Percentiles rank a stretch among this genome's conserved stretches.
phyloP scores from a whole-genome alignment of 345 rosid genomes.

The Euphorbia tirucalli region DNA sequence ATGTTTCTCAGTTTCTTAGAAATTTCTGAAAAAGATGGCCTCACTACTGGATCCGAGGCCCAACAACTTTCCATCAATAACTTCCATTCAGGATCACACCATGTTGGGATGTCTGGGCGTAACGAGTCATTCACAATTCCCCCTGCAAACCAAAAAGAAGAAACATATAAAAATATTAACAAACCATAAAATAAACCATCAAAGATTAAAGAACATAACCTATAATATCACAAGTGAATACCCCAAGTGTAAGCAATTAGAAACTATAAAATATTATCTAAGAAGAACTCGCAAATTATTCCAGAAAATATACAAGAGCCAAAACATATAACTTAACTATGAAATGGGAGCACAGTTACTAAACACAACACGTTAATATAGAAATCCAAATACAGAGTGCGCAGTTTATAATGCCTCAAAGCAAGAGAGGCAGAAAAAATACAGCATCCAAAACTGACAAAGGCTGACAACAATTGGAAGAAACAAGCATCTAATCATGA shows the following conservation, averaged over 20 bases:
- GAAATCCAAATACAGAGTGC: no score
- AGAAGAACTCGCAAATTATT: neutral
- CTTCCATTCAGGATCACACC: slow-evolving; percentile 99
- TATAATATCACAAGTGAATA: neutral
- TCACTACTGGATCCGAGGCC: slow-evolving; percentile 82
- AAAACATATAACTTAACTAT: neutral
- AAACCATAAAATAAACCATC: neutral
- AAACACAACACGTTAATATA: neutral
- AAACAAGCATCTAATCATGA: neutral
- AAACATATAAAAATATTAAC: neutral
- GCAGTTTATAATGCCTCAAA: neutral
- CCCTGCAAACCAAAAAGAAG: slow-evolving; percentile 43
- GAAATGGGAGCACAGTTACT: neutral
- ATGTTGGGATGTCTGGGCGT: slow-evolving; percentile 86
- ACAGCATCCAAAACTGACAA: neutral
- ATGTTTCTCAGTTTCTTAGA: slow-evolving; percentile 86
- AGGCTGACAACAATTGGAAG: neutral
- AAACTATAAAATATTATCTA: neutral
- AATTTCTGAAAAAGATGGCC: slow-evolving; percentile 90
- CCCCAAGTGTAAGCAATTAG: neutral
- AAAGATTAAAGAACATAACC: neutral
- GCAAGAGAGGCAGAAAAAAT: neutral
- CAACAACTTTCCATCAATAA: slow-evolving; percentile 87
- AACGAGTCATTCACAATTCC: slow-evolving; percentile 90
- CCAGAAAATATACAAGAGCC: neutral